Conservation (phyloP, 1,284 basidiomycete genomes). For the Moesziomyces parantarcticus region DNA sequence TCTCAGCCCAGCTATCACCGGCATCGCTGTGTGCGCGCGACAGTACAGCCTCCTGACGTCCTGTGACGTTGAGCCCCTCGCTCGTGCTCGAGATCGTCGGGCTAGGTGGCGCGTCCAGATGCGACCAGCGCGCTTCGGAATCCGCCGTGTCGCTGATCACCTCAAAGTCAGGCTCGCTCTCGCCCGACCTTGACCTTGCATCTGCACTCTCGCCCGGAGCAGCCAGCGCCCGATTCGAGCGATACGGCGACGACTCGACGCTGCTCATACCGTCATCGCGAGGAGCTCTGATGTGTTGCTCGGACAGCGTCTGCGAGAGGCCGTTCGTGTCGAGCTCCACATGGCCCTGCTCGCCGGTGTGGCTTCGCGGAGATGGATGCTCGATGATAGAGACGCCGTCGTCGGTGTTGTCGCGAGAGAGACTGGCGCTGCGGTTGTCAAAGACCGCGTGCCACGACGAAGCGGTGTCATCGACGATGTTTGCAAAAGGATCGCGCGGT, state of each 20-base stretch:
- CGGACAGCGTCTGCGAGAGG: conserved; percentile 42
- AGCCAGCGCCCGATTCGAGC: conserved; percentile 28
- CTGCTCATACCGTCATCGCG: conserved; percentile 5
- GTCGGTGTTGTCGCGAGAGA: not conserved
- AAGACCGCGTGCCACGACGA: conserved; percentile 47
- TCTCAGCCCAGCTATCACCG: conserved; percentile 45
- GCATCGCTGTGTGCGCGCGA: conserved; percentile 23
- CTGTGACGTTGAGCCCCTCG: conserved; percentile 3
- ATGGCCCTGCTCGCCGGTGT: conserved; percentile 14
- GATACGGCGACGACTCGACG: conserved; percentile 19
- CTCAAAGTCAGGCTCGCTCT: conserved; percentile 38
- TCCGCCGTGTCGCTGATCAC: conserved; percentile 30
- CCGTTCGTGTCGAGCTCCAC: conserved; percentile 35
- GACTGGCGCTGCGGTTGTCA: conserved; percentile 8
- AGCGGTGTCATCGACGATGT: conserved; percentile 27
- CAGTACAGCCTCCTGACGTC: conserved; percentile 4
- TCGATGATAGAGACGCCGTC: not conserved
- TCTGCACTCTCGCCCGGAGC: conserved; percentile 1
- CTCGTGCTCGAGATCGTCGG: conserved; percentile 38
- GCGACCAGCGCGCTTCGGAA: conserved; percentile 29
- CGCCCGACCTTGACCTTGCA: conserved; percentile 3
- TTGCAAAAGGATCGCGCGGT: conserved; percentile 20
- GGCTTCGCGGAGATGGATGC: not conserved
- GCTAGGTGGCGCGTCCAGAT: conserved; percentile 25
- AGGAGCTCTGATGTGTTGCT: conserved; percentile 27